These are phyloP conservation scores for Tarenaya hassleriana DNA, from an alignment of 345 rosid genomes.

Conservation along the genomic window DNA sequence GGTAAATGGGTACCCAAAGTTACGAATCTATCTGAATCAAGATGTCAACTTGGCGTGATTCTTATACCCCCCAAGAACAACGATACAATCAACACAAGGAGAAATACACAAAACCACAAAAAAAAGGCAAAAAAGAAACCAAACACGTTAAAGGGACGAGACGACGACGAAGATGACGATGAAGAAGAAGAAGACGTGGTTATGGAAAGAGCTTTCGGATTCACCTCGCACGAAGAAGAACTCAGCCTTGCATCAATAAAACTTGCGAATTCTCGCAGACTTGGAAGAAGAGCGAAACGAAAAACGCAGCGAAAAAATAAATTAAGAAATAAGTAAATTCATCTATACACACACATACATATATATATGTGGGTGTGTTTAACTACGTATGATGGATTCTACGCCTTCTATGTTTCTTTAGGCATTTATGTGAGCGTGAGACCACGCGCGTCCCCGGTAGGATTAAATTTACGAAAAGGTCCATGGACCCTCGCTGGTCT, in stretches of 20 bases:
- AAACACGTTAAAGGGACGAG: slow-evolving; percentile 22
- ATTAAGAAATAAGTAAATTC: neutral
- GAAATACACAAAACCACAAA: slow-evolving; percentile 17
- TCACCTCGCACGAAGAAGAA: slow-evolving; percentile 12
- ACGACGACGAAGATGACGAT: slow-evolving; percentile 14
- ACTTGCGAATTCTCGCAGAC: slow-evolving; percentile 19
- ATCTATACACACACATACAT: slow-evolving; percentile 4
- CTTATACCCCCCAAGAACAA: slow-evolving; percentile 11
- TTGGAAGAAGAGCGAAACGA: neutral
- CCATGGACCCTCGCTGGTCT: slow-evolving; percentile 29
- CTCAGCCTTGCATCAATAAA: slow-evolving; percentile 15
- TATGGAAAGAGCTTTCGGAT: slow-evolving; percentile 20
- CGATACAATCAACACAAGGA: slow-evolving; percentile 23
- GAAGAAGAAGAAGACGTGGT: slow-evolving; percentile 15
- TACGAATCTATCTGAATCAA: slow-evolving; percentile 31
- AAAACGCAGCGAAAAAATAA: neutral
- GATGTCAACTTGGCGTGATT: slow-evolving; percentile 28
- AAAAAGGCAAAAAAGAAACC: neutral
- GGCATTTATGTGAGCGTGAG: too few species aligned
- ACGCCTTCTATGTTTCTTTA: too few species aligned
- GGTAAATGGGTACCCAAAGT: slow-evolving; percentile 27
- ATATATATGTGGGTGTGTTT: neutral
- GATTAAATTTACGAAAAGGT: too few species aligned
- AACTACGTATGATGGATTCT: too few species aligned
- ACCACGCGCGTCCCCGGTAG: too few species aligned